Base-by-base conservation (phyloP, 768 basidiomycete species). In the Phylloporus arenicola region DNA sequence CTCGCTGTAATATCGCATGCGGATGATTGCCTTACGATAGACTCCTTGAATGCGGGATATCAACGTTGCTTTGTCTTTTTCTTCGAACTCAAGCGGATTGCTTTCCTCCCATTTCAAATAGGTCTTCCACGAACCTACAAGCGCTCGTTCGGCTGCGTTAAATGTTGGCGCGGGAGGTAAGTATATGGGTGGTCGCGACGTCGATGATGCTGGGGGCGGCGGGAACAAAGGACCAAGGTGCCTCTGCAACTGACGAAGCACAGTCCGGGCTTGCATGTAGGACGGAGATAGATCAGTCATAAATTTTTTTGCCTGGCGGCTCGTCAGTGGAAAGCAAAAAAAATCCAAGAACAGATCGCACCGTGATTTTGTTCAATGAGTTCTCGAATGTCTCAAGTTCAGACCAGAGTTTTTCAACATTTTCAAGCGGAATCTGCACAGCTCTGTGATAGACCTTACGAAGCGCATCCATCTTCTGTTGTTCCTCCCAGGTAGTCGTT, bases 61-160 rank as follows among this genome's bases (percentile, higher is more conserved):
- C 34, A 96, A 68, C 8, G 77, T 76, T 1, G 74, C 68, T 53
- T 79, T 77, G 58, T 95, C 92, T 61, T 82, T 85, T 45, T 89
- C 88, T 55, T 94, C 92, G 35, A 98, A 81, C 67, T 92, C 91
- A 46, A 97, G 78, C 1, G 93, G 95, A 63, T 99, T 97, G 57
- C 78, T 78, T 67, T 95, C 91, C 68, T 99, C 95, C 88, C 89
- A 97, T 59, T 92, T 92, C 33, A 98, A 71, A 65, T 97, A 98
- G 1, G 79, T 74, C 61, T 91, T 90, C 96, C 96, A 99, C 22
- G 81, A 80, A 20, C 83, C 81, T n/a, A 92, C 81, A 25, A 87
- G 77, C 14, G 77, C 76, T 40, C 88, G 77, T 61, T 96, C 92
- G 1, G 77, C 72, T 2, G 78, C 70, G 24, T 81, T 82, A 68